Percentiles rank a stretch among this genome's conserved stretches.
phyloP scores from a whole-genome alignment of 176 grass and related monocot genomes.

The Raddia distichophylla region DNA sequence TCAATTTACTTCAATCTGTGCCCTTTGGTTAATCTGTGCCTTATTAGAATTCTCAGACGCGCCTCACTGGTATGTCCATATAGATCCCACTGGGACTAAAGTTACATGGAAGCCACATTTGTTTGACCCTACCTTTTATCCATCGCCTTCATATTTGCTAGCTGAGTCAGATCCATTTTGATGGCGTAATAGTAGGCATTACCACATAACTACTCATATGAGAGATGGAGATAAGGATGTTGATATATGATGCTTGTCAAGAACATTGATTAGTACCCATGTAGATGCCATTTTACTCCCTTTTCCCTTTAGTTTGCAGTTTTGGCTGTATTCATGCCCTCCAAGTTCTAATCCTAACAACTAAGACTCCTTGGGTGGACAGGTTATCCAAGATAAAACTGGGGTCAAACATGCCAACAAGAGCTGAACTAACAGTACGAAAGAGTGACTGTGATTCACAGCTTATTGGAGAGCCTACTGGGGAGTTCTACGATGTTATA shows the following conservation, averaged over 20 bases:
- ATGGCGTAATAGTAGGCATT: neutral
- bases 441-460: slow-evolving; percentile 51
- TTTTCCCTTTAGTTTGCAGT: neutral
- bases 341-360: neutral
- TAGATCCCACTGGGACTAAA: neutral
- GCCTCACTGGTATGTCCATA: neutral
- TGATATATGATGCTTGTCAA: slow-evolving; percentile 17
- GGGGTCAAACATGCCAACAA: slow-evolving; percentile 75
- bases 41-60: neutral
- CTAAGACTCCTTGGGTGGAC: slow-evolving; percentile 24
- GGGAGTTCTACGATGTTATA: slow-evolving; percentile 75
- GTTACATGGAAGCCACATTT: neutral
- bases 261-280: neutral
- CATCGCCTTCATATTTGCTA: slow-evolving; percentile 29
- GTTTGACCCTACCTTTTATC: neutral
- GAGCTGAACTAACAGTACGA: slow-evolving; percentile 66
- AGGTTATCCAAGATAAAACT: slow-evolving; percentile 70
- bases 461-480: slow-evolving; percentile 75
- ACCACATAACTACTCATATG: slow-evolving; percentile 1
- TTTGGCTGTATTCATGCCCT: slow-evolving; percentile 18
- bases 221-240: neutral
- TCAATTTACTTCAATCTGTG: neutral
- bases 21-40: neutral
- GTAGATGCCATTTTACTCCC: neutral
- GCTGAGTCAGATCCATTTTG: neutral